Base-by-base conservation (phyloP, 2,329 filamentous ascomycete genomes). In the Phyllosticta capitalensis region DNA sequence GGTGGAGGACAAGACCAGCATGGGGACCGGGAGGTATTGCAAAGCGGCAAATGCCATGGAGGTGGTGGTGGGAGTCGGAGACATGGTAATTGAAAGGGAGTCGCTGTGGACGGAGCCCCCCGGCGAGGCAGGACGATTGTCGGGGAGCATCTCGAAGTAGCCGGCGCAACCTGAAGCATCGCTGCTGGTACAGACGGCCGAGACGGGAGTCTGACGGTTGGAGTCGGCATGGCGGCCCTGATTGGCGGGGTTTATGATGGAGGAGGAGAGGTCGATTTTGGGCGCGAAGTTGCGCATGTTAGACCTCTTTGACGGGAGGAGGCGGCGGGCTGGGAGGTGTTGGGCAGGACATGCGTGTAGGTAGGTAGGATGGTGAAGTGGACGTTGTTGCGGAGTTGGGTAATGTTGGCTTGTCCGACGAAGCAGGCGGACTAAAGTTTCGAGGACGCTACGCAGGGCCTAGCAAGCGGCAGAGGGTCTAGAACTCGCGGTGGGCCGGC, bases 1-100 rank as follows among this genome's bases (percentile, higher is more conserved):
- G 28, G 82, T 67, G 38, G 79, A 82, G 55, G 85, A 86, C 38
- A 92, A 74, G 1, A 92, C 83, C 38, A 91, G 70, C 4, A 89
- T 70, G 0, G 88, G 88, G 53, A 89, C 83, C 0, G 88, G 89
- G 5, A 92, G 76, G 67, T 88, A 90, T 67, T 89, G 86, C 72
- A 92, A 75, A 5, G 87, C 84, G 14, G 71, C 69, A n/a, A 73
- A 63, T 6, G 71, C 66, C 17, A 67, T 68, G 62, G 67, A 65
- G 52, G 69, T 69, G 52, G 64, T 58, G 22, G 69, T 67, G 7
- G 69, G 68, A 38, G 60, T 58, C 7, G 67, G 63, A 2, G 64
- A 64, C 50, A 72, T 56, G 19, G 67, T 65, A 52, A 71, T 65
- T 9, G 69, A 68, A 58, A 73, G 61, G 12, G 67, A 63, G 52